These are phyloP conservation scores for Hypoxylon fuscum DNA, from an alignment of 495 filamentous ascomycete species.

Conservation along the genomic window DNA sequence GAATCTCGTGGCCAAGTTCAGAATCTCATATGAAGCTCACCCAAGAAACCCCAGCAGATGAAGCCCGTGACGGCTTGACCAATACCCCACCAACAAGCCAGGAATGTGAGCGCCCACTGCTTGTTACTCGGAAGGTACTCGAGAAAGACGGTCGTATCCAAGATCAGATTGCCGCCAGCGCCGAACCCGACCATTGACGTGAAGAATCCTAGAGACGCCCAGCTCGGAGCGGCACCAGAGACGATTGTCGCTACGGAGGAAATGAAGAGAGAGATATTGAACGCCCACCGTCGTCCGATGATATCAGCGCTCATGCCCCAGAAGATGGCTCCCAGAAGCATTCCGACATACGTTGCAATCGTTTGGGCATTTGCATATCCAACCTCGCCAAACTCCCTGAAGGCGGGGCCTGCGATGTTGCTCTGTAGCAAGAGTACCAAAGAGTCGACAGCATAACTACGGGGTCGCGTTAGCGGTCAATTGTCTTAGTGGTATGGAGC, in stretches of 20 bases:
- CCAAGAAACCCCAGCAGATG: constrained; percentile 80
- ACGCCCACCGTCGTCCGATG: constrained; percentile 76
- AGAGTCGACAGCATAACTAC: constrained; percentile 74
- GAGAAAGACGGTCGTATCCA: constrained; percentile 79
- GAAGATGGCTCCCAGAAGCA: constrained; percentile 77
- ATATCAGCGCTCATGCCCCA: constrained; percentile 83
- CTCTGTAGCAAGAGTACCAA: constrained; percentile 72
- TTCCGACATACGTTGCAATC: constrained; percentile 72
- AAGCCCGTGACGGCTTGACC: constrained; percentile 75
- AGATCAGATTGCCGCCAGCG: constrained; percentile 75
- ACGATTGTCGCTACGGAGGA: constrained; percentile 72
- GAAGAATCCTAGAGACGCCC: constrained; percentile 70
- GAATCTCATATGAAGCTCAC: constrained; percentile 52
- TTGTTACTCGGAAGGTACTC: constrained; percentile 80
- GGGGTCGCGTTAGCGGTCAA: constrained; percentile 13
- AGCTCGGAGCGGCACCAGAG: constrained; percentile 76
- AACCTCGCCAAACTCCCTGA: constrained; percentile 63
- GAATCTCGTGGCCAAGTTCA: constrained; percentile 36
- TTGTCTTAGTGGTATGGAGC: not conserved
- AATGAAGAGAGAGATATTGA: constrained; percentile 75
- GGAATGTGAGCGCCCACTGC: constrained; percentile 78
- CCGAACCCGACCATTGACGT: constrained; percentile 75
- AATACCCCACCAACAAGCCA: constrained; percentile 83
- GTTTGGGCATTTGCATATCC: constrained; percentile 65
- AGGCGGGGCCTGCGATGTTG: constrained; percentile 67